phyloP scores from a whole-genome alignment of 176 grass and related monocot genomes.

The Elymus sibiricus region DNA sequence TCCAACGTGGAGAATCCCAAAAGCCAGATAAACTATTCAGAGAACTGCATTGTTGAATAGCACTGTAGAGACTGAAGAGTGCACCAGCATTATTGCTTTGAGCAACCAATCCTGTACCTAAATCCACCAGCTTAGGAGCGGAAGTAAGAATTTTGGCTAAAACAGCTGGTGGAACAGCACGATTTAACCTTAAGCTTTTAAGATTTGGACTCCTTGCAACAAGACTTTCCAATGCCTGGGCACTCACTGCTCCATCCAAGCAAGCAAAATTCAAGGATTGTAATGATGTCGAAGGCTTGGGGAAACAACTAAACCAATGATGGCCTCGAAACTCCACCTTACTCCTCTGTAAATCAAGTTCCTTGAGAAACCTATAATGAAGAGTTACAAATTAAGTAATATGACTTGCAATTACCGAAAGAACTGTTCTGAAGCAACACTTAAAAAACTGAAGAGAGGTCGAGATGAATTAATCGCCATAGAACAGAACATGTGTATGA shows the following conservation, averaged over 20 bases:
- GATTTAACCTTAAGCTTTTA: slow-evolving; percentile 61
- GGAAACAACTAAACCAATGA: slow-evolving; percentile 65
- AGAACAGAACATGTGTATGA: neutral
- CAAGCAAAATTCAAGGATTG: slow-evolving; percentile 77
- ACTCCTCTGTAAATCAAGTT: slow-evolving; percentile 75
- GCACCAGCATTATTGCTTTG: slow-evolving; percentile 29
- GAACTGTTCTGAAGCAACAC: slow-evolving; percentile 4
- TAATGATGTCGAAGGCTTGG: slow-evolving; percentile 60
- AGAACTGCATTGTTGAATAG: slow-evolving; percentile 39
- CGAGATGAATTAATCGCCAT: neutral
- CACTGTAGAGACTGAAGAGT: slow-evolving; percentile 27
- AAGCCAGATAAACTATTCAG: slow-evolving; percentile 69
- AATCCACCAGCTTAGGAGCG: slow-evolving; percentile 55
- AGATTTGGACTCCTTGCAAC: slow-evolving; percentile 68
- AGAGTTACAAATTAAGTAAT: slow-evolving; percentile 3
- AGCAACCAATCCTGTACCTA: slow-evolving; percentile 62
- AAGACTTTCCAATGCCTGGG: slow-evolving; percentile 48
- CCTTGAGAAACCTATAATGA: slow-evolving; percentile 56
- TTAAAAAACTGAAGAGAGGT: neutral
- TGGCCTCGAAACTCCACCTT: slow-evolving; percentile 40
- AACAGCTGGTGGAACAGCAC: slow-evolving; percentile 48
- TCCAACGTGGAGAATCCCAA: slow-evolving; percentile 45
- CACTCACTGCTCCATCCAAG: slow-evolving; percentile 61
- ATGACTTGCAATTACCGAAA: slow-evolving; percentile 5
- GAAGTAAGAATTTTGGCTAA: slow-evolving; percentile 51